These are phyloP conservation scores for Stygiomarasmius scandens DNA, from an alignment of 1,284 basidiomycete species.

Conservation along the genomic window DNA sequence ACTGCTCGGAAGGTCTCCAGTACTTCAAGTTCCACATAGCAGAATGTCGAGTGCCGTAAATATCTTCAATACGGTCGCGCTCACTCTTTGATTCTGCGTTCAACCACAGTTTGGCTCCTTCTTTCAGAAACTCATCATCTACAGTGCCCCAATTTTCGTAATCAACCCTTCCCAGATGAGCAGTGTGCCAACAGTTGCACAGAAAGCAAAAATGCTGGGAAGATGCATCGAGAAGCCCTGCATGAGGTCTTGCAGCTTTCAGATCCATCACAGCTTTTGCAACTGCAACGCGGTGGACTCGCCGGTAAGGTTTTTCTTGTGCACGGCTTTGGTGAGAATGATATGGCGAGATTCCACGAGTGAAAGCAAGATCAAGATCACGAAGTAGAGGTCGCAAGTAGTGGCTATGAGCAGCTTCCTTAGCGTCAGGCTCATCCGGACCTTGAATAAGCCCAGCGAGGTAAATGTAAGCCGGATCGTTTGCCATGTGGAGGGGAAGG, in stretches of 20 bases:
- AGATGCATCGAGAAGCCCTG: conserved; percentile 1
- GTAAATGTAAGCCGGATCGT: conserved; percentile 12
- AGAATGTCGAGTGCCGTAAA: conserved; percentile 2
- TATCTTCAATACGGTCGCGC: background rate
- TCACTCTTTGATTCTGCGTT: background rate
- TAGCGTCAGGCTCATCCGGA: conserved; percentile 6
- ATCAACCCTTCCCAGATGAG: background rate
- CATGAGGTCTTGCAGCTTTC: conserved; percentile 6
- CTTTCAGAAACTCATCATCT: background rate
- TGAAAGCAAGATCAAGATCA: conserved; percentile 7
- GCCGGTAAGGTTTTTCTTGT: background rate
- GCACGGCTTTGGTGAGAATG: background rate
- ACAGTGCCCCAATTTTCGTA: background rate
- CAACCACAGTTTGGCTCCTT: background rate
- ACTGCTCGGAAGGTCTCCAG: conserved; percentile 1
- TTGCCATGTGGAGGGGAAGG: conserved; percentile 4
- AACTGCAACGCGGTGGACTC: background rate
- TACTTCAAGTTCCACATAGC: conserved; percentile 1
- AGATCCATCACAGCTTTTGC: background rate
- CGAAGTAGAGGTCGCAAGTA: conserved; percentile 7
- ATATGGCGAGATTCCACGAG: background rate
- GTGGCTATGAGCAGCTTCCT: conserved; percentile 9
- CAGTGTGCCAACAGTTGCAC: background rate
- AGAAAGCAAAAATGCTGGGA: conserved; percentile 1
- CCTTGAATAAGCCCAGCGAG: conserved; percentile 15